Evolutionary conservation across 257 asterid genomes (phyloP).

Genomic region (Petunia secreta): DNA sequence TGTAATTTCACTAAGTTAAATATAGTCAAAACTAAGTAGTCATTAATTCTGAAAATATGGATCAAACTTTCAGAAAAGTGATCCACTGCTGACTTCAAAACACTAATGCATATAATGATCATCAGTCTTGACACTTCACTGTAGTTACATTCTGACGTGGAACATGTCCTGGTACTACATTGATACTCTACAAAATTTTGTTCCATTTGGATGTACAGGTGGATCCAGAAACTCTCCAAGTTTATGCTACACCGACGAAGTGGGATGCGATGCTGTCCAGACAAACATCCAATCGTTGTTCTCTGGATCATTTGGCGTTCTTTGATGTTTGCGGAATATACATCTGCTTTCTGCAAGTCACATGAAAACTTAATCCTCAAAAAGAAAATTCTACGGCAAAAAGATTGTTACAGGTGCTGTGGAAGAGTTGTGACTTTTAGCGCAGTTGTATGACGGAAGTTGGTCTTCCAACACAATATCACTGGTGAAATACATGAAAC

Average conservation of each 20-base stretch:
- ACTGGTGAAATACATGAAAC: background rate
- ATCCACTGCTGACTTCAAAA: background rate
- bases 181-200: constrained; percentile 8
- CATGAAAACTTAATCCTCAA: background rate
- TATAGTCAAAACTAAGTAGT: background rate
- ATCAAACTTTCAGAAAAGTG: background rate
- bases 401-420: background rate
- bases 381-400: background rate
- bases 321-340: constrained; percentile 11
- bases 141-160: background rate
- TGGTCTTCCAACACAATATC: background rate
- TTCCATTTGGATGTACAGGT: background rate
- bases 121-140: background rate
- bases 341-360: constrained; percentile 9
- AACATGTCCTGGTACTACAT: constrained; percentile 14
- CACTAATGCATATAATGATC: background rate
- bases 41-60: background rate
- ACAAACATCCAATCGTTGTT: background rate
- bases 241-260: background rate
- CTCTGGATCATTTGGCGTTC: constrained; percentile 17
- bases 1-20: background rate
- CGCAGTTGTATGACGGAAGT: background rate
- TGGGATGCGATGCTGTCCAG: background rate
- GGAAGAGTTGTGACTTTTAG: background rate
- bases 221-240: constrained; percentile 14